Evolutionary conservation across 345 rosid genomes (phyloP), one percentile per base, ranked within the genome.

Genomic region (Draba incana): DNA sequence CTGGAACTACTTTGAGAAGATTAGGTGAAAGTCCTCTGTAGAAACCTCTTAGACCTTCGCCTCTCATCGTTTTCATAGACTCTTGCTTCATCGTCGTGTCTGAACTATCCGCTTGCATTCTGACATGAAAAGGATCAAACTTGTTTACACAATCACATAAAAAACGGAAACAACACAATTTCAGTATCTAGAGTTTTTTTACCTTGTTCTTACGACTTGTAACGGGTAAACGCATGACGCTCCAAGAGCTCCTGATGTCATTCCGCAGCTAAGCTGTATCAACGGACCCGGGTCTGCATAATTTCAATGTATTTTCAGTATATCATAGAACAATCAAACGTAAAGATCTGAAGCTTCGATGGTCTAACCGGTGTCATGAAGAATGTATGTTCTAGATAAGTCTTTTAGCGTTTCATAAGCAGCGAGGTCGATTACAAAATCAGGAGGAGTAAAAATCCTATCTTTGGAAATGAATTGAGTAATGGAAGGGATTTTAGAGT

Each of bases 171-270:
- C 35, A 14, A 56, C 20, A 20, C 20, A 20, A 20, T 20, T 20
- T 20, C 20, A 1, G 20, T 20, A 20, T 20, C 20, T 20, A 20
- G 20, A 20, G 37, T 24, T 4, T 28, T 47, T 10, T 60, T 88
- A 95, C 98, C 97, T 89, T 59, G 99, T 95, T 82, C 99, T 84
- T 48, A 95, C 79, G 60, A 95, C 99, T 82, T 92, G 99, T 80
- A 95, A 81, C 9, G 99, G 99, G 78, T 95, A 95, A 64, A 88
- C 99, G 61, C 96, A 89, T 20, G 94, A 83, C 59, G 99, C 99
- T 70, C 97, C 99, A 27, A 92, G 85, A 61, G 88, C 86, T 79
- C 92, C 98, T 8, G 99, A 92, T 35, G 89, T 72, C 78, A 86
- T 95, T 72, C 98, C 99, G 69, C 98, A 92, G 46, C 98, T 86